Base-by-base conservation (phyloP, 139 green algal genomes). In the Chlamydomonas sphaeroides region DNA sequence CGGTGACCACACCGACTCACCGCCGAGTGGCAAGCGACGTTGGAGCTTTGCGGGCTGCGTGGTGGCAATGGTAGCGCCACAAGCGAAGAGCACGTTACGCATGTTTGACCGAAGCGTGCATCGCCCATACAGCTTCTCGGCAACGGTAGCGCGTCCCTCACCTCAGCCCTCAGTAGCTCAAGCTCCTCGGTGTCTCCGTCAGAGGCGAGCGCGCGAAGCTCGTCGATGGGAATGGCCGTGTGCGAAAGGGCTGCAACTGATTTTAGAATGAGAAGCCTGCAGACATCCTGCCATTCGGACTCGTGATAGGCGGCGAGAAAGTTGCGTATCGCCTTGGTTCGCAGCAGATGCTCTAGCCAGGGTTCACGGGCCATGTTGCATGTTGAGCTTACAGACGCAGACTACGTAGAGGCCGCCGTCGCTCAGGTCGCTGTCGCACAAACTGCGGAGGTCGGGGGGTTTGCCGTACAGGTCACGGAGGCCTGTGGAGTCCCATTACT, bases 321-420 rank as follows among this genome's bases (percentile, higher is more conserved):
- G 5, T 35, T 68, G 26, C 77, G 65, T 14, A 84, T 67, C 2
- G 65, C 49, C 32, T 75, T 84, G 65, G 75, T 84, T 5, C 77
- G 77, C 18, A 76, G 51, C 36, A 84, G 28, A 7, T 68, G 48
- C 11, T 83, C 76, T 23, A 74, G 74, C 76, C 75, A 71, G 15
- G 56, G 36, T 56, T 80, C 72, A 26, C 38, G 56, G 8, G 71
- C 5, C 53, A 39, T 79, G 26, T 56, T 53, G 35, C 39, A 63
- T 65, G 36, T 32, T 59, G 73, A n/a, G n/a, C n/a, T n/a, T n/a
- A n/a, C n/a, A n/a, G n/a, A n/a, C n/a, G n/a, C n/a, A n/a, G n/a
- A n/a, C n/a, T n/a, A n/a, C n/a, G n/a, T n/a, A n/a, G n/a, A n/a
- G n/a, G n/a, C n/a, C n/a, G n/a, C n/a, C n/a, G n/a, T n/a, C n/a